phyloP scores from a whole-genome alignment of 78 protist genomes.

The Dictyostelium capitatum region DNA sequence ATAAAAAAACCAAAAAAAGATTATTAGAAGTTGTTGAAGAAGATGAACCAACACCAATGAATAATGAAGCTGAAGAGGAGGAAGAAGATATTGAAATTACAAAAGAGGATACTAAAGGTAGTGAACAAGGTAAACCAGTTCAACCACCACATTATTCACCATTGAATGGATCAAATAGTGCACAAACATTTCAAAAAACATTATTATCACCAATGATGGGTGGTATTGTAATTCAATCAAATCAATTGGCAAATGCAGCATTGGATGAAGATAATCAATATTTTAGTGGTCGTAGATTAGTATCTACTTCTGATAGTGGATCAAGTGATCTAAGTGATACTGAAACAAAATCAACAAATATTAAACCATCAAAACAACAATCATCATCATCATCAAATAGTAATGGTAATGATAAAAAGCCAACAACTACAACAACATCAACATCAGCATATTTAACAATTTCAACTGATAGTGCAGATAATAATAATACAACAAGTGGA shows the following conservation, averaged over 20 bases:
- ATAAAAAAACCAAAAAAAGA: conserved; percentile 56
- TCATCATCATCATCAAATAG: no score
- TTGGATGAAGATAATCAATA: conserved; percentile 7
- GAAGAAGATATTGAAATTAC: conserved; percentile 33
- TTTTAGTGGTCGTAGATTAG: conserved; percentile 54
- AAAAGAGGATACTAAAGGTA: conserved; percentile 22
- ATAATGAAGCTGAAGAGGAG: conserved; percentile 3
- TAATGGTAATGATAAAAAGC: no score
- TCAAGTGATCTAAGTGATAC: conserved; percentile 53
- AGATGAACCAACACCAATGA: background rate
- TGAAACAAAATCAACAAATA: conserved; percentile 17
- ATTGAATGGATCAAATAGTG: background rate
- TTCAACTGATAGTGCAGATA: background rate
- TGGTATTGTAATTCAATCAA: background rate
- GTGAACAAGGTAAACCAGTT: background rate
- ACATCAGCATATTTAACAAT: no score
- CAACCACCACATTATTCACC: background rate
- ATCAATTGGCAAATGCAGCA: background rate
- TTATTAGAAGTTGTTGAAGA: conserved; percentile 53
- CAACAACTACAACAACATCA: no score
- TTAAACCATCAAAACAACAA: background rate
- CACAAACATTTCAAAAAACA: background rate
- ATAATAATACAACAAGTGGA: no score
- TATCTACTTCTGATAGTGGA: conserved; percentile 15
- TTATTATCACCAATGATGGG: conserved; percentile 19